phyloP scores from a whole-genome alignment of 805 yeast species.

The Ogataea trehaloabstinens region DNA sequence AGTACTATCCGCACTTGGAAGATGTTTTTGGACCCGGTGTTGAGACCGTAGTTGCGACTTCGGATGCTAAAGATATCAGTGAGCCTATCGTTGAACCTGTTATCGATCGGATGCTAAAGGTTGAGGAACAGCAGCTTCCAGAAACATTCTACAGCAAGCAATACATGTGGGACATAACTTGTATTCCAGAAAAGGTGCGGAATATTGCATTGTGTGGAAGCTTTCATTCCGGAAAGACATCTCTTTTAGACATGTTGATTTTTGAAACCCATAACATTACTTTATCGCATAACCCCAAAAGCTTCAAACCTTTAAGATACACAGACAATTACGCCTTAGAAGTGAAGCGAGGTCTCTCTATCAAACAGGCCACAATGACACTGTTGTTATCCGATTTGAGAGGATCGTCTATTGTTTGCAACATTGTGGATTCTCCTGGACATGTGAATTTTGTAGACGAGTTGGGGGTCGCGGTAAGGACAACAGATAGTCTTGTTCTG shows the following conservation, averaged over 20 bases:
- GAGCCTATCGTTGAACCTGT: slow-evolving; percentile 68
- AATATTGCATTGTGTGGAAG: slow-evolving; percentile 81
- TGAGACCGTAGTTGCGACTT: slow-evolving; percentile 54
- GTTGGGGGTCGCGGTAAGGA: slow-evolving; percentile 49
- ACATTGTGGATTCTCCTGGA: slow-evolving; percentile 87
- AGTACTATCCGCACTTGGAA: slow-evolving; percentile 39
- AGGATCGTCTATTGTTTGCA: slow-evolving; percentile 56
- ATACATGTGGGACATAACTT: slow-evolving; percentile 50
- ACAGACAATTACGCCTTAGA: slow-evolving; percentile 74
- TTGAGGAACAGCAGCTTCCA: slow-evolving; percentile 59
- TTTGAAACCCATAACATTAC: slow-evolving; percentile 57
- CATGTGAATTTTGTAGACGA: slow-evolving; percentile 85
- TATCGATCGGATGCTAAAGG: slow-evolving; percentile 37
- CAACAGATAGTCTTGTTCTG: slow-evolving; percentile 64
- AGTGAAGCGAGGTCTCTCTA: slow-evolving; percentile 63
- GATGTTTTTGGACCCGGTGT: slow-evolving; percentile 61
- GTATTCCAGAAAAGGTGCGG: slow-evolving; percentile 61
- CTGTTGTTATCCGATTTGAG: slow-evolving; percentile 52
- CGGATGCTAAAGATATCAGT: slow-evolving; percentile 43
- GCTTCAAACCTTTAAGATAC: slow-evolving; percentile 53
- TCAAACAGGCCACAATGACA: slow-evolving; percentile 61
- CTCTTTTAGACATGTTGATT: slow-evolving; percentile 67
- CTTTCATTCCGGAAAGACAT: slow-evolving; percentile 82
- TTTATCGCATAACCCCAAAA: slow-evolving; percentile 30
- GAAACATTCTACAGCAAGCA: slow-evolving; percentile 57